These are phyloP conservation scores for Mollisiaceae sp. DNA, from an alignment of 2,329 filamentous ascomycete genomes.

Conservation along the genomic window DNA sequence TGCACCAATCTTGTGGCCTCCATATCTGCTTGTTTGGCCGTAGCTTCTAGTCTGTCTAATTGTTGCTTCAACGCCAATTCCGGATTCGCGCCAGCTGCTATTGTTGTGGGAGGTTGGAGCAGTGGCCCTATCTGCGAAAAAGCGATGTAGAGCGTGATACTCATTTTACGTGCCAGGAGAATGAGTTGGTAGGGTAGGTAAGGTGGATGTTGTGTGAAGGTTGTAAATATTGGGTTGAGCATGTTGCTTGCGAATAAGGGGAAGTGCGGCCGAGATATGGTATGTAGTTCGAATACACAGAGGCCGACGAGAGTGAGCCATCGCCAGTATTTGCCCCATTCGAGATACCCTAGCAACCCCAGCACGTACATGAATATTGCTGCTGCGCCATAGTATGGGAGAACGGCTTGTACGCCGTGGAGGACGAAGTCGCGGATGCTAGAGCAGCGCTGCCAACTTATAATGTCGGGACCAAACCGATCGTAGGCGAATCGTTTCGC, in stretches of 20 bases:
- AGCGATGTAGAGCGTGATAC: conserved; percentile 81
- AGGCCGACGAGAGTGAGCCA: conserved; percentile 62
- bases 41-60: conserved; percentile 68
- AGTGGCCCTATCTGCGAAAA: conserved; percentile 80
- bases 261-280: conserved; percentile 59
- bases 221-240: conserved; percentile 51
- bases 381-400: conserved; percentile 66
- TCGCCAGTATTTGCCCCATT: conserved; percentile 69
- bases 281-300: conserved; percentile 61
- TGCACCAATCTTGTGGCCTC: conserved; percentile 75
- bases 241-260: conserved; percentile 51
- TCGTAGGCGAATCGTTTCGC: conserved; percentile 86
- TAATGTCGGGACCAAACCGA: conserved; percentile 77
- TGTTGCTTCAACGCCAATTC: conserved; percentile 63
- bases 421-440: conserved; percentile 76
- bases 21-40: conserved; percentile 64
- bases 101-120: conserved; percentile 47
- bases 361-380: conserved; percentile 64
- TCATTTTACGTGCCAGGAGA: conserved; percentile 73
- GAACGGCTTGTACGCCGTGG: conserved; percentile 64
- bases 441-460: conserved; percentile 67
- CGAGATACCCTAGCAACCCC: conserved; percentile 68
- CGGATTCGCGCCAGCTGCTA: conserved; percentile 44
- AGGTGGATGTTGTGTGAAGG: conserved; percentile 54
- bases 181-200: conserved; percentile 88